phyloP scores from a whole-genome alignment of 768 basidiomycete genomes.

The Cystoderma amianthinum region DNA sequence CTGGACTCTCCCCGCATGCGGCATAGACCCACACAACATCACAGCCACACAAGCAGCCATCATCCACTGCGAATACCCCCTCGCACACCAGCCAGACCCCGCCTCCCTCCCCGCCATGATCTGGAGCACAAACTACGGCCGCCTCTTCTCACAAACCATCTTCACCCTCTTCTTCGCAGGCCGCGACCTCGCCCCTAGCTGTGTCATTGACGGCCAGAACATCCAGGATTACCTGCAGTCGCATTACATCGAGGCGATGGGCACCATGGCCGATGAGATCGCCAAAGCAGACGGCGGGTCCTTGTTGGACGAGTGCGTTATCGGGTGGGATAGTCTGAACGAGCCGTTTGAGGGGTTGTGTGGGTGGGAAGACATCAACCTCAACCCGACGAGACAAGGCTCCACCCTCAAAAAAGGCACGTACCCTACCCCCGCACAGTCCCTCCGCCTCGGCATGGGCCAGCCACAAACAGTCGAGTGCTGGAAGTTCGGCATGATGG shows the following conservation, averaged over 20 bases:
- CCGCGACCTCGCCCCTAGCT: slow-evolving; percentile 82
- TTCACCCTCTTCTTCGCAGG: slow-evolving; percentile 97
- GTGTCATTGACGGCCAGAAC: slow-evolving; percentile 84
- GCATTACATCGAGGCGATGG: slow-evolving; percentile 73
- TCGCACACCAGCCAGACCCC: slow-evolving; percentile 56
- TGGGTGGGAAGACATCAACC: slow-evolving; percentile 58
- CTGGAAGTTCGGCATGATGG: slow-evolving; percentile 75
- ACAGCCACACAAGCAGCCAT: slow-evolving; percentile 82
- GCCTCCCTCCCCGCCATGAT: slow-evolving; percentile 84
- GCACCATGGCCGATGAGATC: slow-evolving; percentile 69
- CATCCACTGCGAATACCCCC: slow-evolving; percentile 84
- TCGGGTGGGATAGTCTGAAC: slow-evolving; percentile 97
- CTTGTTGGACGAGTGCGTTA: slow-evolving; percentile 78
- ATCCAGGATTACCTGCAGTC: slow-evolving; percentile 85
- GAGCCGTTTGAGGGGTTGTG: slow-evolving; percentile 86
- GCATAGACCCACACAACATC: slow-evolving; percentile 80
- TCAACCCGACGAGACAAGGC: slow-evolving; percentile 59
- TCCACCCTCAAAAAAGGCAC: slow-evolving; percentile 82
- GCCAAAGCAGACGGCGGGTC: slow-evolving; percentile 54
- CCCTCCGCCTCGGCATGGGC: slow-evolving; percentile 85
- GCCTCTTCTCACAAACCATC: slow-evolving; percentile 79
- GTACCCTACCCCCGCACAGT: slow-evolving; percentile 79
- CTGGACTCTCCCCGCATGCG: slow-evolving; percentile 90
- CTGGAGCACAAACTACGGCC: slow-evolving; percentile 95
- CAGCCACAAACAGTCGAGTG: slow-evolving; percentile 73